phyloP scores from a whole-genome alignment of 1,284 basidiomycete species.

The Cutaneotrichosporon sp. region DNA sequence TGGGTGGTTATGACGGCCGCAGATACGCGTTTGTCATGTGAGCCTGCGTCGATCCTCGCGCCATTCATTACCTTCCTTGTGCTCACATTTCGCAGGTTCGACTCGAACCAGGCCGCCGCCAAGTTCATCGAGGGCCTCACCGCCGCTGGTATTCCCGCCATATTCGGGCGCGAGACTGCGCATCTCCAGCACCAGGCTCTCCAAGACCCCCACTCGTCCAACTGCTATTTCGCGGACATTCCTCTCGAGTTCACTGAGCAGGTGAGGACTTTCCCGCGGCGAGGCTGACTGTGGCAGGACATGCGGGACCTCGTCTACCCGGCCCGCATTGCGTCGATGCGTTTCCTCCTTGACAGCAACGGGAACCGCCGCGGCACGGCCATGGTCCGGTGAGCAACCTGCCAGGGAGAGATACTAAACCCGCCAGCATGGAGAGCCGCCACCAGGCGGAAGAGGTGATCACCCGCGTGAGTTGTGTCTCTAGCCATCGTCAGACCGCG shows the following conservation, averaged over 20 bases:
- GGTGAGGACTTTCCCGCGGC: slow-evolving; percentile 22
- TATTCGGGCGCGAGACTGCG: slow-evolving; percentile 44
- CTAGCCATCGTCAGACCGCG: neutral
- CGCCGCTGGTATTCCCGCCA: slow-evolving; percentile 26
- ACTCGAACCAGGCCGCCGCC: slow-evolving; percentile 28
- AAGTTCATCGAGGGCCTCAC: slow-evolving; percentile 31
- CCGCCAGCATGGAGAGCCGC: slow-evolving; percentile 28
- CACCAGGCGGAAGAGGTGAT: slow-evolving; percentile 42
- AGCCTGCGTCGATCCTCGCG: neutral
- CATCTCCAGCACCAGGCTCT: slow-evolving; percentile 41
- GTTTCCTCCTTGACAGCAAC: slow-evolving; percentile 34
- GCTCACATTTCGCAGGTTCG: slow-evolving; percentile 31
- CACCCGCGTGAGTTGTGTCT: slow-evolving; percentile 22
- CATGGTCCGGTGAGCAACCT: slow-evolving; percentile 35
- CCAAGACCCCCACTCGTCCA: slow-evolving; percentile 43
- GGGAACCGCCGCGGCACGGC: slow-evolving; percentile 39
- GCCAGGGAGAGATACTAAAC: neutral
- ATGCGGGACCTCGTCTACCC: slow-evolving; percentile 32
- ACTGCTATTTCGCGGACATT: slow-evolving; percentile 45
- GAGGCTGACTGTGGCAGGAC: slow-evolving; percentile 28
- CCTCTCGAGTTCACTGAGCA: slow-evolving; percentile 30
- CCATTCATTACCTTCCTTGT: neutral
- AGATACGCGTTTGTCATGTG: slow-evolving; percentile 42
- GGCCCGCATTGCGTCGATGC: slow-evolving; percentile 35
- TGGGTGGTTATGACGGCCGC: slow-evolving; percentile 1